A percentile compares a stretch with the other conserved stretches of the same genome.
Conservation (phyloP, 345 rosid genomes). For the Salix purpurea region DNA sequence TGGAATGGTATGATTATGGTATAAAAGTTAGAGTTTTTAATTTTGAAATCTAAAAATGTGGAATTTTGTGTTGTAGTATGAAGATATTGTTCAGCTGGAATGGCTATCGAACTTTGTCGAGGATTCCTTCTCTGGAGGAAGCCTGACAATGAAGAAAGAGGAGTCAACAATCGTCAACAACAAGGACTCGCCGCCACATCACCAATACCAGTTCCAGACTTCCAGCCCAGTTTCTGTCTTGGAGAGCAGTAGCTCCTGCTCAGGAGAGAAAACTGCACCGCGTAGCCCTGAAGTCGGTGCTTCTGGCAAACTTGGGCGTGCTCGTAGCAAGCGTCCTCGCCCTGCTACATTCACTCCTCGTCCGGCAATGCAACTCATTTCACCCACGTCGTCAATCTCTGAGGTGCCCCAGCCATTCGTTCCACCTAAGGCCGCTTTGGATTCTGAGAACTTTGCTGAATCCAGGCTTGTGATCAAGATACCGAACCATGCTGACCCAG, state of each 20-base stretch:
- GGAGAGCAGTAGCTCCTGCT: constrained; percentile 83
- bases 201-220: constrained; percentile 53
- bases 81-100: constrained; percentile 85
- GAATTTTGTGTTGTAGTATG: constrained; percentile 51
- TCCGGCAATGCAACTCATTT: constrained; percentile 40
- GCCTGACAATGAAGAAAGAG: constrained; percentile 53
- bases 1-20: not conserved
- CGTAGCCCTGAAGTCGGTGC: constrained; percentile 39
- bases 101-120: constrained; percentile 69
- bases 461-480: constrained; percentile 61
- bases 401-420: constrained; percentile 20
- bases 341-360: constrained; percentile 65
- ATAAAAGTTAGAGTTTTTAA: not conserved
- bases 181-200: constrained; percentile 42
- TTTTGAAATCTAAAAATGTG: not conserved
- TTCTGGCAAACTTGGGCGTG: constrained; percentile 58
- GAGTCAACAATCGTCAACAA: constrained; percentile 28
- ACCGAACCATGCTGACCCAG: constrained; percentile 52
- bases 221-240: constrained; percentile 89
- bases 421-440: constrained; percentile 32
- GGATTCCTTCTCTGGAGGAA: constrained; percentile 75
- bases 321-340: constrained; percentile 92
- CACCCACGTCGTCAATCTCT: constrained; percentile 33
- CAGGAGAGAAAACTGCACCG: constrained; percentile 44
- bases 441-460: constrained; percentile 55